A percentile compares a stretch with the other conserved stretches of the same genome.
These are phyloP conservation scores for Monosporascus sp. DNA, from an alignment of 2,329 filamentous ascomycete species.

Conservation along the genomic window DNA sequence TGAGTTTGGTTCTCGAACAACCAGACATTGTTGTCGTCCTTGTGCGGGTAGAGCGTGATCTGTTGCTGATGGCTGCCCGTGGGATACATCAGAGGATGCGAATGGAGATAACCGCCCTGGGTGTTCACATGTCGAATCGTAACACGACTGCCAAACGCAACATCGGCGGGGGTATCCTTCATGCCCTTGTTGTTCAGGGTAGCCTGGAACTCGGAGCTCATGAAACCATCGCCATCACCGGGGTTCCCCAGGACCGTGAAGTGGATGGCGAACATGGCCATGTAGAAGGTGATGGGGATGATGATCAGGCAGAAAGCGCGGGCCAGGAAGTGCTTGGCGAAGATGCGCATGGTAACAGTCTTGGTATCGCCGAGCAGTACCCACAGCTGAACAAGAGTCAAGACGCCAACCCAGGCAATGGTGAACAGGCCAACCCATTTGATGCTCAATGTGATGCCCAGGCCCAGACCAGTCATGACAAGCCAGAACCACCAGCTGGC, in stretches of 20 bases:
- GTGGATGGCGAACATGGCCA: conserved; percentile 96
- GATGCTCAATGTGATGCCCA: conserved; percentile 89
- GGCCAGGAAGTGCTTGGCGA: conserved; percentile 91
- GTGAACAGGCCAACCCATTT: conserved; percentile 99
- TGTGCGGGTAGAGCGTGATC: conserved; percentile 96
- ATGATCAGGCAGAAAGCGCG: conserved; percentile 87
- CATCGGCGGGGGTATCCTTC: conserved; percentile 89
- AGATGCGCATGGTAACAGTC: conserved; percentile 77
- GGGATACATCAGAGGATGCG: conserved; percentile 95
- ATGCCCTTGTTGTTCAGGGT: conserved; percentile 95
- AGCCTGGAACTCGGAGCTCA: conserved; percentile 98
- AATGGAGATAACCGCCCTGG: conserved; percentile 95
- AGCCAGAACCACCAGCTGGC: conserved; percentile 99
- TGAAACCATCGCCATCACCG: conserved; percentile 96
- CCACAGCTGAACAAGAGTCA: conserved; percentile 93
- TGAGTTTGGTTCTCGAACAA: conserved; percentile 94
- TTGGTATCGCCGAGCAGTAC: conserved; percentile 84
- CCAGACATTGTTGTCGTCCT: conserved; percentile 97
- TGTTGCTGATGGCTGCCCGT: conserved; percentile 98
- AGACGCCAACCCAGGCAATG: conserved; percentile 91
- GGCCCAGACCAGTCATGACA: conserved; percentile 72
- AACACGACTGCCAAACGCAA: conserved; percentile 82
- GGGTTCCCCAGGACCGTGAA: conserved; percentile 91
- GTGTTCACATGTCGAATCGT: conserved; percentile 91
- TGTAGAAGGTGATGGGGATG: conserved; percentile 85